Percentiles rank a stretch among this genome's conserved stretches.
Conservation (phyloP, 2,329 filamentous ascomycete species). For the Aspergillus eucalypticola region DNA sequence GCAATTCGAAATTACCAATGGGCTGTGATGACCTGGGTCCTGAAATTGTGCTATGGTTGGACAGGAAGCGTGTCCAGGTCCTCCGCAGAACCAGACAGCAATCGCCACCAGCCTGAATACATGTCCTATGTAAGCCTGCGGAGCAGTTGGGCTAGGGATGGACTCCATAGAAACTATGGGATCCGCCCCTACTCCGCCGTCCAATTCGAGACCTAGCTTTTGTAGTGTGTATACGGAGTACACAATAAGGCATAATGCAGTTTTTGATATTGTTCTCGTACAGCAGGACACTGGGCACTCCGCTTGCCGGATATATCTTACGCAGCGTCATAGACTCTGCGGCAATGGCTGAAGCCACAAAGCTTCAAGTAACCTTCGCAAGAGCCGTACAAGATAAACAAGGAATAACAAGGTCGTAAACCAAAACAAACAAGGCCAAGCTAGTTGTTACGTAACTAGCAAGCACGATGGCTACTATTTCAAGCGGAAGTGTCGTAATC, state of each 20-base stretch:
- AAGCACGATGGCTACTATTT: neutral
- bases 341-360: neutral
- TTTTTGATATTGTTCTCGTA: neutral
- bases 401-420: neutral
- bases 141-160: neutral
- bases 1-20: neutral
- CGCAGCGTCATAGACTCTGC: too few species aligned
- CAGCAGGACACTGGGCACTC: neutral
- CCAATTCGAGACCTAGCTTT: neutral
- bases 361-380: neutral
- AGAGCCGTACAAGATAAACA: neutral
- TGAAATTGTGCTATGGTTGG: neutral
- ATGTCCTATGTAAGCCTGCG: neutral
- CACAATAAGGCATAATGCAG: too few species aligned
- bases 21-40: neutral
- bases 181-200: neutral
- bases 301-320: too few species aligned
- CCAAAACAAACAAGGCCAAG: neutral
- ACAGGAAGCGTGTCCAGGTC: neutral
- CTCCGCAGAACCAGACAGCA: neutral
- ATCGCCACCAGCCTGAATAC: neutral
- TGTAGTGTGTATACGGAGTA: neutral
- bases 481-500: neutral
- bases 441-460: neutral
- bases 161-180: neutral